A percentile compares a stretch with the other conserved stretches of the same genome.
Conservation (phyloP, 2,329 filamentous ascomycete genomes). For the Parasarocladium wereldwijsianum region DNA sequence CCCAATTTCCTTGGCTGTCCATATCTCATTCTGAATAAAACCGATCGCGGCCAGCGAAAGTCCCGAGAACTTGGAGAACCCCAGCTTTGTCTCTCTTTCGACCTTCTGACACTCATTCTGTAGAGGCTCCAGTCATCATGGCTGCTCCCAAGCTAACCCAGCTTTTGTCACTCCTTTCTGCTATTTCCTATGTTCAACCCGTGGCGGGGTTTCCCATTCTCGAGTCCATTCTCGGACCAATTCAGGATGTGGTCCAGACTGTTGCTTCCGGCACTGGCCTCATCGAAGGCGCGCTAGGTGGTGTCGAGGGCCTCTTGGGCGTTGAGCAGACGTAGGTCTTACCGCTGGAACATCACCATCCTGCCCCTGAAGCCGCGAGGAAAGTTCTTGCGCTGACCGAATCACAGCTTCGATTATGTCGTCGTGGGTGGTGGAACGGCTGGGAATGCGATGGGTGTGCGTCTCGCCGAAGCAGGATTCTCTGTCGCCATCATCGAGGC, state of each 20-base stretch:
- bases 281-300: slow-evolving; percentile 1
- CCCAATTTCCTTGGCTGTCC: too few relatives aligned
- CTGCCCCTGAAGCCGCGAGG: too few relatives aligned
- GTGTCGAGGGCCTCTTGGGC: neutral
- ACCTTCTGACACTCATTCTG: slow-evolving; percentile 1
- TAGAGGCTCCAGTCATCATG: neutral
- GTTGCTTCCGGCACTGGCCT: slow-evolving; percentile 2
- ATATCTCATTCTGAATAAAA: too few relatives aligned
- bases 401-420: slow-evolving; percentile 12
- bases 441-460: slow-evolving; percentile 18
- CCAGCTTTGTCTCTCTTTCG: too few relatives aligned
- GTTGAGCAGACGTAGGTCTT: neutral
- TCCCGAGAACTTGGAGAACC: too few relatives aligned
- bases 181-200: slow-evolving; percentile 1
- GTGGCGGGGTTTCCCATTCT: slow-evolving; percentile 15
- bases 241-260: slow-evolving; percentile 70
- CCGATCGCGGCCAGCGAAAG: too few relatives aligned
- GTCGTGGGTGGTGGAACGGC: slow-evolving; percentile 24
- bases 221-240: slow-evolving; percentile 63
- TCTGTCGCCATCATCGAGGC: slow-evolving; percentile 24
- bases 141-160: neutral
- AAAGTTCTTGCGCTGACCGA: too few relatives aligned
- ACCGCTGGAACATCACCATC: too few relatives aligned
- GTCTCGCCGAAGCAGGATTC: slow-evolving; percentile 16
- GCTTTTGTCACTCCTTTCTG: neutral